phyloP scores from a whole-genome alignment of 1,284 basidiomycete genomes.

The Cystobasidium pallidum region DNA sequence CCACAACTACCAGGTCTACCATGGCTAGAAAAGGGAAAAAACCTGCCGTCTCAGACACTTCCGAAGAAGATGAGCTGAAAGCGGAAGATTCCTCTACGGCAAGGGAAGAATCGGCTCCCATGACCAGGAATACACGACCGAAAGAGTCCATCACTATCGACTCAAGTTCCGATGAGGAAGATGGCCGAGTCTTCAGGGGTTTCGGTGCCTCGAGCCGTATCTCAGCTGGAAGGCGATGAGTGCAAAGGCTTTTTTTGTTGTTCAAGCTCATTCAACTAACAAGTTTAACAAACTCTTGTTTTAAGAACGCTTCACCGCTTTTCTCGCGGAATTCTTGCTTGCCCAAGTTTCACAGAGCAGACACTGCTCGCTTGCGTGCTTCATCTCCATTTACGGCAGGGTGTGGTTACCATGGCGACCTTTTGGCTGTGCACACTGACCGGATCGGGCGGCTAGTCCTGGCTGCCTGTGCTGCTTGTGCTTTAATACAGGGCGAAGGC shows the following conservation, averaged over 20 bases:
- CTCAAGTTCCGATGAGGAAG: conserved; percentile 38
- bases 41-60: conserved; percentile 14
- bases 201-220: conserved; percentile 21
- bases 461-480: too few relatives aligned
- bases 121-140: not conserved
- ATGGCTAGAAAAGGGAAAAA: not conserved
- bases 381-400: too few relatives aligned
- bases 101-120: conserved; percentile 10
- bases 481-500: too few relatives aligned
- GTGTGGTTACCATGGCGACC: too few relatives aligned
- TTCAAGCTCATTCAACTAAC: not conserved
- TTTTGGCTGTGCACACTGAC: too few relatives aligned
- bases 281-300: too few relatives aligned
- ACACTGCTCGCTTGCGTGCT: too few relatives aligned
- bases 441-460: too few relatives aligned
- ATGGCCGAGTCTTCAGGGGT: conserved; percentile 25
- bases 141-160: conserved; percentile 35
- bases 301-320: too few relatives aligned
- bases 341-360: too few relatives aligned
- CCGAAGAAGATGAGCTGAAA: conserved; percentile 30
- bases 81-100: not conserved
- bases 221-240: not conserved
- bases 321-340: too few relatives aligned
- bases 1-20: conserved; percentile 2
- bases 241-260: not conserved